Base-by-base conservation (phyloP, 306 rosid species). In the Fragaria nilgerrensis region DNA sequence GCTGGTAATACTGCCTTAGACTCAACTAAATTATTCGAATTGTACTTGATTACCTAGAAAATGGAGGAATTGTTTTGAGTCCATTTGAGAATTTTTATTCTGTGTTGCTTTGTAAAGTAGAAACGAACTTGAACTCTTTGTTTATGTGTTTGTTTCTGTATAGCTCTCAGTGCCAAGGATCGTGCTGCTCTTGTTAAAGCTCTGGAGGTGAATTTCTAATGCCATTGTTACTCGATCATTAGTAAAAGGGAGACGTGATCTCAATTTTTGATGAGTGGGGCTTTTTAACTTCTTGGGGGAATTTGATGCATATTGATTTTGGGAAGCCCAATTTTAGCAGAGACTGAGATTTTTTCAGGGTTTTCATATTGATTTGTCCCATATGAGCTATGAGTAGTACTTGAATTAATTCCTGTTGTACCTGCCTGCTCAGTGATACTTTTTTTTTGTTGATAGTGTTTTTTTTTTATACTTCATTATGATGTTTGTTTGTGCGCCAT, bases 181-280 rank as follows among this genome's bases (percentile, higher is more conserved):
- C 87, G 90, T 84, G 91, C 89, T 4, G 93, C 81, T 76, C 89
- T 92, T 3, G 97, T 92, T 43, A 92, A 89, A 82, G 95, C 89
- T 81, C 90, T 92, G 41, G 87, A 92, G 94, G 97, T 85, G 63
- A 56, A 45, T 65, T 55, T 44, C 45, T 68, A n/a, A 22, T 5
- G 11, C 36, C 29, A 27, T 19, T 17, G 25, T 58, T 78, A 10
- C 22, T 53, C 36, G 15, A 27, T 66, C 49, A 39, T 7, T 67
- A 49, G 20, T 49, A 16, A 49, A 20, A 39, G 4, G 10, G 17
- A 41, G 25, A n/a, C 13, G 2, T 39, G 49, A 32, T 70, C 34
- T 68, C 22, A 17, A 13, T 5, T 68, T 59, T 49, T 16, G 55
- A 16, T 15, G 5, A 1, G 29, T 20, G 4, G 14, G 29, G 63